Evolutionary conservation across 768 basidiomycete species (phyloP).

Genomic region (Suillus cothurnatus): DNA sequence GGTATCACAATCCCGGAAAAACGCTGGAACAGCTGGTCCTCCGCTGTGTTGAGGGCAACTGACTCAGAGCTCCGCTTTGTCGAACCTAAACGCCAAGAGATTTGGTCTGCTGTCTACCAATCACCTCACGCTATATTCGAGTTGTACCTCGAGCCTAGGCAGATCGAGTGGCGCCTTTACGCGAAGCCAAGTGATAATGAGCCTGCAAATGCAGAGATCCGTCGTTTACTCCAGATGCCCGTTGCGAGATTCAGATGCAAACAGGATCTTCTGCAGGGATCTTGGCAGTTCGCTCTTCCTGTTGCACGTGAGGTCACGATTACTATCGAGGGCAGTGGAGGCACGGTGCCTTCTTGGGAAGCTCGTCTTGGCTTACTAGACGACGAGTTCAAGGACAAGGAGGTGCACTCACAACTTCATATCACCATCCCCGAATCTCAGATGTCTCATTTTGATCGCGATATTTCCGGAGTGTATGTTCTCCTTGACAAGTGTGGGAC

Average conservation of each 20-base stretch:
- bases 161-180: slow-evolving; percentile 87
- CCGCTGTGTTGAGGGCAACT: slow-evolving; percentile 62
- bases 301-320: slow-evolving; percentile 54
- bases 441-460: slow-evolving; percentile 61
- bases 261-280: slow-evolving; percentile 61
- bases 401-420: slow-evolving; percentile 66
- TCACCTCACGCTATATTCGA: slow-evolving; percentile 73
- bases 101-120: slow-evolving; percentile 82
- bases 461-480: slow-evolving; percentile 78
- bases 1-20: slow-evolving; percentile 48
- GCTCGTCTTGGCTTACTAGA: slow-evolving; percentile 72
- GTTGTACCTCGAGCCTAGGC: slow-evolving; percentile 71
- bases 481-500: slow-evolving; percentile 89
- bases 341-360: slow-evolving; percentile 84
- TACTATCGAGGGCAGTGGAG: slow-evolving; percentile 57
- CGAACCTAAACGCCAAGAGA: slow-evolving; percentile 83
- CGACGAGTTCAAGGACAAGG: slow-evolving; percentile 64
- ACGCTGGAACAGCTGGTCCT: slow-evolving; percentile 71
- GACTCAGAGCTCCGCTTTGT: slow-evolving; percentile 77
- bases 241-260: slow-evolving; percentile 72
- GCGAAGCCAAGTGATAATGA: slow-evolving; percentile 66
- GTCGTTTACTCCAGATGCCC: slow-evolving; percentile 70
- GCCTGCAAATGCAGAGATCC: slow-evolving; percentile 79
- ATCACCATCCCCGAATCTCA: slow-evolving; percentile 58
- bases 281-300: slow-evolving; percentile 84